Conservation (phyloP, 1,139 yeast genomes). For the Suhomyces bokatorum region DNA sequence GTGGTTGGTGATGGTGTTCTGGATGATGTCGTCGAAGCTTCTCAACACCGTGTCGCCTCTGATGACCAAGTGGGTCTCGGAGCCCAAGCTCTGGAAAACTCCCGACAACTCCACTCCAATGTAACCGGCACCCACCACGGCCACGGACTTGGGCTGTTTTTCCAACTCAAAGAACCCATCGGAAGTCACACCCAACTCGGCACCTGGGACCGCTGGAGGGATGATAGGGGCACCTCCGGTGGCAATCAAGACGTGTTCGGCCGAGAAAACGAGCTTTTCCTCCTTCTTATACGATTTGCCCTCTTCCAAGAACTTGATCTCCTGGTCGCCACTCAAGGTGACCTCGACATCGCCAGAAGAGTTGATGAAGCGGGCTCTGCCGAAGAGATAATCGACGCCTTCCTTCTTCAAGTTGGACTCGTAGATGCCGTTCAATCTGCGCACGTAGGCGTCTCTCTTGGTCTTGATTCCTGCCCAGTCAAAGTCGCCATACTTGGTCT, state of each 20-base stretch:
- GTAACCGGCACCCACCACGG: constrained; percentile 96
- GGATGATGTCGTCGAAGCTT: constrained; percentile 81
- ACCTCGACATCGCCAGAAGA: constrained; percentile 77
- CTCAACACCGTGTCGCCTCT: constrained; percentile 91
- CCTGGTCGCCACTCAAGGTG: constrained; percentile 45
- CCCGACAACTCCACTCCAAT: constrained; percentile 96
- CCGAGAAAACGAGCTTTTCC: constrained; percentile 65
- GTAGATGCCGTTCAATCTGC: constrained; percentile 88
- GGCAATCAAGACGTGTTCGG: constrained; percentile 83
- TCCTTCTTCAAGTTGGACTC: constrained; percentile 83
- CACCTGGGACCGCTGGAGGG: constrained; percentile 74
- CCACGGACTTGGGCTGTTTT: constrained; percentile 86
- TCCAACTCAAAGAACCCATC: constrained; percentile 87
- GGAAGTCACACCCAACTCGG: constrained; percentile 81
- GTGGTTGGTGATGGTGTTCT: constrained; percentile 72
- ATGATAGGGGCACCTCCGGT: constrained; percentile 87
- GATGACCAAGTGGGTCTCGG: constrained; percentile 84
- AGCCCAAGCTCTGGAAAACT: constrained; percentile 81
- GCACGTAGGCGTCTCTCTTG: constrained; percentile 89
- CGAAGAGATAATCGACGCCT: constrained; percentile 83
- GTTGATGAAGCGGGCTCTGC: constrained; percentile 78
- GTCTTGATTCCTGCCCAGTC: constrained; percentile 79
- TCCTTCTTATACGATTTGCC: constrained; percentile 35
- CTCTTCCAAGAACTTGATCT: constrained; percentile 34
- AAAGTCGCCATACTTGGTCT: constrained; percentile 56